phyloP scores from a whole-genome alignment of 148 eudicot species.

The Mesembryanthemum crystallinum region DNA sequence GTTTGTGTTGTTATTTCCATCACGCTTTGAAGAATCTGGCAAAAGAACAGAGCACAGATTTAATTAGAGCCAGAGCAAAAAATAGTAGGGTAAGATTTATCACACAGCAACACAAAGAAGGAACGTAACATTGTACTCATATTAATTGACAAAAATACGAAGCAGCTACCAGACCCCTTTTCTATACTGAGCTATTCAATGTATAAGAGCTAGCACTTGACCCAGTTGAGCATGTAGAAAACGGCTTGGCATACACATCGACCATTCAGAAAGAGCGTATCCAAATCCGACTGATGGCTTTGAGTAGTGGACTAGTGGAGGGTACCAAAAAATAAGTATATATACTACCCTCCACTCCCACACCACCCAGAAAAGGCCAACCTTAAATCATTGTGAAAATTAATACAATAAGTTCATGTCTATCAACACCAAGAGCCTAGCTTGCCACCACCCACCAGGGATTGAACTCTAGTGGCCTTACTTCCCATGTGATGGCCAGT shows the following conservation, averaged over 20 bases:
- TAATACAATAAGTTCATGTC: not conserved
- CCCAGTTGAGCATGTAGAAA: not conserved
- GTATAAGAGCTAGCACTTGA: not conserved
- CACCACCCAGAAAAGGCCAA: not conserved
- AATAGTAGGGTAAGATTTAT: not conserved
- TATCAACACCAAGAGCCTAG: not conserved
- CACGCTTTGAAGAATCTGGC: constrained; percentile 36
- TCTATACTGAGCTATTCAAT: not conserved
- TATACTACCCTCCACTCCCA: not conserved
- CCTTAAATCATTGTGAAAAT: not conserved
- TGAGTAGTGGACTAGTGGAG: not conserved
- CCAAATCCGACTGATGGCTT: not conserved
- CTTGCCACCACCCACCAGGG: too few species aligned
- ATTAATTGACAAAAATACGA: not conserved
- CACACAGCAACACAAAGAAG: not conserved
- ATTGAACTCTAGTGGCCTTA: too few species aligned
- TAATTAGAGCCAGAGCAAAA: not conserved
- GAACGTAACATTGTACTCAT: not conserved
- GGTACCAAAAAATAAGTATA: not conserved
- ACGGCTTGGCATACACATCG: not conserved
- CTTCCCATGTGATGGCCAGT: too few species aligned
- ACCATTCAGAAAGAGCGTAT: not conserved
- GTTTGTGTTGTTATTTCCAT: constrained; percentile 23
- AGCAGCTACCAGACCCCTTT: not conserved
- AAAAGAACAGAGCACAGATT: constrained; percentile 11